Evolutionary conservation across 352 stramenopile genomes (phyloP).

Genomic region (Pythium oligandrum): DNA sequence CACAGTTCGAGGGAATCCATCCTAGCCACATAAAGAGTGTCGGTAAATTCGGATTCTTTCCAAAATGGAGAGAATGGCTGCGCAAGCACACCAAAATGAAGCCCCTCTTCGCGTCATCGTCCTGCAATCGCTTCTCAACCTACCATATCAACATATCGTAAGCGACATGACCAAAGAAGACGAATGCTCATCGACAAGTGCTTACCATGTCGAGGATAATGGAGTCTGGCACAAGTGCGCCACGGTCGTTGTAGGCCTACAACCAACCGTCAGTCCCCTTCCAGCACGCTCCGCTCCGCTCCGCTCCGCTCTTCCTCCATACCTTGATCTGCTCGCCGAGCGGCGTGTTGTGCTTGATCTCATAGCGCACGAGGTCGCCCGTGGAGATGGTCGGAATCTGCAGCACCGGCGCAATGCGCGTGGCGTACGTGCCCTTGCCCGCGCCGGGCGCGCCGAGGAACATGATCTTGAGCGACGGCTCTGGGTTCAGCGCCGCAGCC

Average conservation of each 20-base stretch:
- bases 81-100: conserved; percentile 67
- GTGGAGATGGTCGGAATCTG: conserved; percentile 88
- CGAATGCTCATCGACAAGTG: too few species aligned
- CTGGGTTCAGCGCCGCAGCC: conserved; percentile 1
- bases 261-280: not conserved
- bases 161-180: too few species aligned
- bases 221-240: conserved; percentile 80
- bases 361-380: conserved; percentile 82
- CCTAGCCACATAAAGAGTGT: conserved; percentile 15
- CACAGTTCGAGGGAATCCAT: conserved; percentile 89
- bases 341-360: conserved; percentile 78
- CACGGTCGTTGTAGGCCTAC: conserved; percentile 65
- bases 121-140: conserved; percentile 67
- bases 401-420: conserved; percentile 79
- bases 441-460: conserved; percentile 87
- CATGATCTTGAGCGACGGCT: conserved; percentile 76
- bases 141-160: conserved; percentile 6
- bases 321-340: conserved; percentile 79
- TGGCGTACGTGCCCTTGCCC: conserved; percentile 89
- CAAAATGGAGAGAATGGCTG: too few species aligned
- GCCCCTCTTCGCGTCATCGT: conserved; percentile 63
- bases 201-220: conserved; percentile 87
- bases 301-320: not conserved
- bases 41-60: too few species aligned
- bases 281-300: not conserved